Conservation (phyloP, 2,329 filamentous ascomycete genomes). For the Botrytis porri region DNA sequence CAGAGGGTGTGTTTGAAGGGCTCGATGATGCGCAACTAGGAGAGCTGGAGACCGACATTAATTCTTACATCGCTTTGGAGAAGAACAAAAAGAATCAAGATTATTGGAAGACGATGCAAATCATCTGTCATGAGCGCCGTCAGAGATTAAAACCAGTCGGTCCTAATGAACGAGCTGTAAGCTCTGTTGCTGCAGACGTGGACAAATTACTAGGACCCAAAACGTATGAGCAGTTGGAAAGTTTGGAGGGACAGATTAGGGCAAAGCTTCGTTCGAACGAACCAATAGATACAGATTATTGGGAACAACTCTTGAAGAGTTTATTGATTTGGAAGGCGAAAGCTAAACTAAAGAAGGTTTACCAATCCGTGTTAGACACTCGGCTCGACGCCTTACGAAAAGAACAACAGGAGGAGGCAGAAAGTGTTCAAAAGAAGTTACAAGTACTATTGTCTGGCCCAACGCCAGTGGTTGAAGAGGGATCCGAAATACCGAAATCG, state of each 20-base stretch:
- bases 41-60: conserved; percentile 79
- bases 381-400: conserved; percentile 64
- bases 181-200: conserved; percentile 81
- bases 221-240: conserved; percentile 79
- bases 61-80: conserved; percentile 77
- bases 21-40: conserved; percentile 64
- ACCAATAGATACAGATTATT: conserved; percentile 89
- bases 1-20: conserved; percentile 74
- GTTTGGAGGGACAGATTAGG: conserved; percentile 81
- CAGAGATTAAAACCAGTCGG: conserved; percentile 60
- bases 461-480: conserved; percentile 33
- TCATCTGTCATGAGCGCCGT: conserved; percentile 74
- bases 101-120: conserved; percentile 89
- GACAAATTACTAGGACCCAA: conserved; percentile 85
- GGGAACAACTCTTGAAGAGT: conserved; percentile 86
- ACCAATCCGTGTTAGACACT: conserved; percentile 69
- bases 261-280: conserved; percentile 84
- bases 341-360: conserved; percentile 76
- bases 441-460: conserved; percentile 46
- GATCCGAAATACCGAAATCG: conserved; percentile 22
- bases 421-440: conserved; percentile 51
- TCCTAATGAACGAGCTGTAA: conserved; percentile 68
- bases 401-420: conserved; percentile 66
- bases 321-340: conserved; percentile 89
- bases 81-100: conserved; percentile 72